Evolutionary conservation across 1,139 yeast species (phyloP).

Genomic region (Hyphopichia burtonii): DNA sequence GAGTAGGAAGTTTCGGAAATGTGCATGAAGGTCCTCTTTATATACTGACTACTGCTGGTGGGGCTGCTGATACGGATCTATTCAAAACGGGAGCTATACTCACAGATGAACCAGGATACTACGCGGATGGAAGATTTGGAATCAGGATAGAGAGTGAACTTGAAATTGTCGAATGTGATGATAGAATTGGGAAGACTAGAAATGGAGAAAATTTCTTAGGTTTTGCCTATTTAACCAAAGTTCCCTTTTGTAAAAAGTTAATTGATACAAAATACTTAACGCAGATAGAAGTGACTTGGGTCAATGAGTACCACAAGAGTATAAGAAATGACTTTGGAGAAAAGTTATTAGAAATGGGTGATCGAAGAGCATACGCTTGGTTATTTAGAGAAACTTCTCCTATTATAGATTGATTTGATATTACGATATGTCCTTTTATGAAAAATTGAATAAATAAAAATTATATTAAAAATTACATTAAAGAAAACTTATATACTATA

Average conservation of each 20-base stretch:
- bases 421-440: constrained; percentile 2
- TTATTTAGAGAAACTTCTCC: constrained; percentile 37
- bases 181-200: constrained; percentile 33
- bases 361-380: constrained; percentile 40
- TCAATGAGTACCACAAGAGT: constrained; percentile 44
- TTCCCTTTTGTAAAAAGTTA: constrained; percentile 51
- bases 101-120: constrained; percentile 59
- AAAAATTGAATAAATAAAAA: not conserved
- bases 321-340: constrained; percentile 37
- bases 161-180: constrained; percentile 37
- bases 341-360: constrained; percentile 36
- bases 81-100: constrained; percentile 49
- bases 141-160: constrained; percentile 55
- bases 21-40: constrained; percentile 59
- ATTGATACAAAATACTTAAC: constrained; percentile 40
- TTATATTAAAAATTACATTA: not conserved
- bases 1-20: constrained; percentile 55
- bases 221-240: constrained; percentile 52
- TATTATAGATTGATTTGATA: constrained; percentile 7
- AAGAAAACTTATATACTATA: constrained; percentile 1
- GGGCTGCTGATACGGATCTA: constrained; percentile 28
- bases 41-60: constrained; percentile 39
- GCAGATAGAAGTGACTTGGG: constrained; percentile 48
- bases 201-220: constrained; percentile 36
- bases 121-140: constrained; percentile 51